Evolutionary conservation across 176 grass and related monocot genomes (phyloP), one percentile per base, ranked within the genome.

Genomic region (Oryza rufipogon): DNA sequence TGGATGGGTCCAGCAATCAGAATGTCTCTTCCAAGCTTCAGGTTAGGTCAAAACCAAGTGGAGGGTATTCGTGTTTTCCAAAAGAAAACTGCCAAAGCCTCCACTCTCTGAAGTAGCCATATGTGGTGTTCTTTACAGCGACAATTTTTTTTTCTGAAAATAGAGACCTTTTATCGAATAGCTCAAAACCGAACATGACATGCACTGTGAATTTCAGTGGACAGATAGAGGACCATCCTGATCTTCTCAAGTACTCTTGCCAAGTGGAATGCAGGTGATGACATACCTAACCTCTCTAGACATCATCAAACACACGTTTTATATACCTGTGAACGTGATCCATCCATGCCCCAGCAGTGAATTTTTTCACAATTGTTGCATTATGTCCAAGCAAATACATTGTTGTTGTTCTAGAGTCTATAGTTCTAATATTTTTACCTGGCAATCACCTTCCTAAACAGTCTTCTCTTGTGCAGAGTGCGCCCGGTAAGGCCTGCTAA

Each of bases 1-100:
- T 85, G 93, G 91, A 87, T 85, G 74, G 86, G 91, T 71, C 93
- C 93, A 54, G 65, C 83, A 73, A 96, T 99, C 87, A 96, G 75
- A 85, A 99, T 99, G 81, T 99, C 96, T 66, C 89, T 99, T 79
- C 96, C 96, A 38, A 99, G 93, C 71, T 99, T 99, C 91, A 99
- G 91, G 96, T 99, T 79, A 48, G 87, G 67, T 82, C 60, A 83
- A 83, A 76, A 54, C 33, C 64, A 45, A 82, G 23, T 12, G 20
- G 64, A 69, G 56, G n/a, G 25, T 20, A 41, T 69, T 19, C 15
- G 80, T 80, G 30, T 81, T 84, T 74, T 66, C 56, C 11, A 71
- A 85, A 85, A 71, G 51, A 65, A 51, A 85, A 58, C 64, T 73
- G 47, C 0, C 30, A 6, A n/a, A 71, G 1, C 28, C 54, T 42